These are phyloP conservation scores for Acanthamoeba rhysodes DNA, from an alignment of 208 protist species.

Conservation along the genomic window DNA sequence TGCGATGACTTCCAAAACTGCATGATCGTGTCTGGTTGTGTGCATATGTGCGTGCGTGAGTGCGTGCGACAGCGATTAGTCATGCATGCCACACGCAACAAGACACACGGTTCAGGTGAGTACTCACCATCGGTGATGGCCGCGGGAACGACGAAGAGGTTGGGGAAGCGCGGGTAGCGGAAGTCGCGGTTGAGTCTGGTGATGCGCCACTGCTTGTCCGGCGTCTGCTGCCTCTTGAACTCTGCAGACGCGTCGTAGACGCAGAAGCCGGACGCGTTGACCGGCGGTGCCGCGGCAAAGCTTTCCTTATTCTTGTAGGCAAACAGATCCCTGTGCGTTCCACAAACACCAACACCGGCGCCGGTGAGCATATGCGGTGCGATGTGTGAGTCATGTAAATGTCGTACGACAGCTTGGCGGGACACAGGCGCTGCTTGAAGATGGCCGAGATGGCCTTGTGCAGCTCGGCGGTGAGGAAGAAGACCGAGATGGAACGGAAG, in stretches of 20 bases:
- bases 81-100: too few relatives aligned
- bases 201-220: conserved; percentile 17
- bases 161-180: conserved; percentile 8
- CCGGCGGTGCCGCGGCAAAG: neutral
- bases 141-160: neutral
- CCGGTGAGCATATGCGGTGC: too few relatives aligned
- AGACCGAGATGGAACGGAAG: neutral
- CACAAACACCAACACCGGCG: too few relatives aligned
- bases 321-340: neutral
- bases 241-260: neutral
- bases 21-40: neutral
- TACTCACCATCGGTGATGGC: neutral
- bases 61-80: too few relatives aligned
- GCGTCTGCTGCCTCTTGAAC: too few relatives aligned
- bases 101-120: neutral
- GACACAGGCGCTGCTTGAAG: neutral
- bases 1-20: conserved; percentile 10
- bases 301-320: neutral
- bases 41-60: too few relatives aligned
- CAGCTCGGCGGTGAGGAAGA: neutral
- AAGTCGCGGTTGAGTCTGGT: conserved; percentile 20
- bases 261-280: neutral
- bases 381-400: too few relatives aligned
- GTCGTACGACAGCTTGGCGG: neutral
- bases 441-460: neutral